Conservation (phyloP, 1,139 yeast genomes). For the Hanseniaspora gamundiae region DNA sequence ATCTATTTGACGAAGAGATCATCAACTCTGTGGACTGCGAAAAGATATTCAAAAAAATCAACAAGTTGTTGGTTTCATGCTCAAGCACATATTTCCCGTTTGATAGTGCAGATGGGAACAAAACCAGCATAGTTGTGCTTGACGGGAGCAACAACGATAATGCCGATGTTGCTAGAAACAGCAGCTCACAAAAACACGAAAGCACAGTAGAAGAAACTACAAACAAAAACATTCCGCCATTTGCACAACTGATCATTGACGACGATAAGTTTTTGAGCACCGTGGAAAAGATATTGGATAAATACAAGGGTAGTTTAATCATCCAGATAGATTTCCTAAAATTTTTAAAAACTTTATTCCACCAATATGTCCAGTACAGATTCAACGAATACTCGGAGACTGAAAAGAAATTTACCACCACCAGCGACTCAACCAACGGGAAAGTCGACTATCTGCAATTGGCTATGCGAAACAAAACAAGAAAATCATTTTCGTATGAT, state of each 20-base stretch:
- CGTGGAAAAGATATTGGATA: slow-evolving; percentile 13
- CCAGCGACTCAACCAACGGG: background rate
- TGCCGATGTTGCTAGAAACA: too few species aligned
- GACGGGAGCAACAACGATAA: background rate
- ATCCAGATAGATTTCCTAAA: slow-evolving; percentile 25
- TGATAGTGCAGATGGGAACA: background rate
- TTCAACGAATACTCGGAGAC: slow-evolving; percentile 3
- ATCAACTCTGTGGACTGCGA: background rate
- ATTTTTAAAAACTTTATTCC: slow-evolving; percentile 15
- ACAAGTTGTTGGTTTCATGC: background rate
- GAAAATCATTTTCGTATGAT: background rate
- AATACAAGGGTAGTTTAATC: slow-evolving; percentile 21
- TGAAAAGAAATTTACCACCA: slow-evolving; percentile 1
- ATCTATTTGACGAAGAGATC: background rate
- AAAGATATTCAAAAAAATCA: background rate
- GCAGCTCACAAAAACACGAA: background rate
- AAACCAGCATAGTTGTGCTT: background rate
- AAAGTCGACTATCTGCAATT: background rate
- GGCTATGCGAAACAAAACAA: background rate
- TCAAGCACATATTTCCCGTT: background rate
- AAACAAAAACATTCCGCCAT: slow-evolving; percentile 3
- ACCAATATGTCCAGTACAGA: slow-evolving; percentile 7
- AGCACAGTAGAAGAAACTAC: background rate
- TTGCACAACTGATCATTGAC: slow-evolving; percentile 6
- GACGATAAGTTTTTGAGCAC: slow-evolving; percentile 3